Evolutionary conservation across 169 alveolate species (phyloP).

Genomic region (Cryptosporidium parvum): DNA sequence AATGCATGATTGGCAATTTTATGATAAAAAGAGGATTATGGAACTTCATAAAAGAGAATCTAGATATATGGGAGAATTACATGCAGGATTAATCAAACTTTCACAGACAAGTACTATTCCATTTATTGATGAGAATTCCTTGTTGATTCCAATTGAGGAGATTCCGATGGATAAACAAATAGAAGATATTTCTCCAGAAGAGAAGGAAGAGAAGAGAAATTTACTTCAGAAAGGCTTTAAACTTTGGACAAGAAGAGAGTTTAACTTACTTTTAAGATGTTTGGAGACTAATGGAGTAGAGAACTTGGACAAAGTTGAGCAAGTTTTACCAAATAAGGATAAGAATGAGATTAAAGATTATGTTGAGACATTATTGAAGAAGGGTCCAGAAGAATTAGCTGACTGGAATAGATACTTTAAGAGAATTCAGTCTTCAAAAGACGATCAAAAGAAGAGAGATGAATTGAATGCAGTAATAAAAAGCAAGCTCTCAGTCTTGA

Average conservation of each 20-base stretch:
- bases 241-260: constrained; percentile 89
- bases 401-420: constrained; percentile 54
- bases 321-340: constrained; percentile 35
- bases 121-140: constrained; percentile 78
- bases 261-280: constrained; percentile 82
- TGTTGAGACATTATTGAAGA: constrained; percentile 5
- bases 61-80: constrained; percentile 75
- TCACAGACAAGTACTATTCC: constrained; percentile 55
- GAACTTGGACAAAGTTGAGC: constrained; percentile 25
- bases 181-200: constrained; percentile 83
- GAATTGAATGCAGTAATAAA: constrained; percentile 38
- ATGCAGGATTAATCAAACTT: constrained; percentile 78
- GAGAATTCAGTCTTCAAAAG: constrained; percentile 39
- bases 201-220: constrained; percentile 83
- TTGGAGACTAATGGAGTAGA: constrained; percentile 84
- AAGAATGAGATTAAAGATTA: constrained; percentile 21
- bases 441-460: constrained; percentile 36
- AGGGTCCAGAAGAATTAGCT: constrained; percentile 47
- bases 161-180: constrained; percentile 78
- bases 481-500: not conserved
- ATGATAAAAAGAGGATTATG: constrained; percentile 79
- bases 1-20: constrained; percentile 82
- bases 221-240: constrained; percentile 85
- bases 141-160: constrained; percentile 76
- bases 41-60: constrained; percentile 80